phyloP scores from a whole-genome alignment of 495 filamentous ascomycete genomes.

The Penicillium bialowiezense region DNA sequence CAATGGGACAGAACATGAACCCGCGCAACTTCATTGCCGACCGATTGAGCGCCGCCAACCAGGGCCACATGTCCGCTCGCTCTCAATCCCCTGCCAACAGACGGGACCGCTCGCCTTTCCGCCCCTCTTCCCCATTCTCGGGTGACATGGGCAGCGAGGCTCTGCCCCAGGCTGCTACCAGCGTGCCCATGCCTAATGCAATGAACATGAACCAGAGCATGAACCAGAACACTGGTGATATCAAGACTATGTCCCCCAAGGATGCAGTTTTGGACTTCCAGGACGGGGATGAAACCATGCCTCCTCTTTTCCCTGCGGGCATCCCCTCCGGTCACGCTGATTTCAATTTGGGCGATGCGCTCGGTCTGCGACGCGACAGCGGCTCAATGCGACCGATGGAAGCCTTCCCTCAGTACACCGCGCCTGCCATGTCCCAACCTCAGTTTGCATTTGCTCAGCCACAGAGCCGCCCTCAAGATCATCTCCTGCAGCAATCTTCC shows the following conservation, averaged over 20 bases:
- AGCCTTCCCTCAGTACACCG: conserved; percentile 41
- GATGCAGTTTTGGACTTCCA: conserved; percentile 85
- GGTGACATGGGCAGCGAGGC: conserved; percentile 27
- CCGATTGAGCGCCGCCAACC: conserved; percentile 74
- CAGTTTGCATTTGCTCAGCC: conserved; percentile 45
- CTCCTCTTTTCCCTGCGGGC: conserved; percentile 58
- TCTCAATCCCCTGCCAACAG: conserved; percentile 55
- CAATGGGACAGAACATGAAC: conserved; percentile 43
- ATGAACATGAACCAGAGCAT: conserved; percentile 22
- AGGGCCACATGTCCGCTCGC: conserved; percentile 62
- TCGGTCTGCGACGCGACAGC: conserved; percentile 43
- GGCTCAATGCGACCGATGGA: conserved; percentile 46
- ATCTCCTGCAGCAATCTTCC: conserved; percentile 45
- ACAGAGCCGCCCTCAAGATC: conserved; percentile 46
- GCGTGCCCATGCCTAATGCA: conserved; percentile 38
- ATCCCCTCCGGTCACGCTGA: conserved; percentile 35
- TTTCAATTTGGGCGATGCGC: conserved; percentile 39
- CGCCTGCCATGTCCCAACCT: conserved; percentile 19
- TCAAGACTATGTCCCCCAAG: conserved; percentile 94
- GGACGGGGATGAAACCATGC: conserved; percentile 65
- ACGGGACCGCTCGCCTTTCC: conserved; percentile 81
- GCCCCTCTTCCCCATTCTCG: conserved; percentile 66
- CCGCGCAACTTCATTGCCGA: conserved; percentile 66
- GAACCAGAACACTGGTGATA: conserved; percentile 29
- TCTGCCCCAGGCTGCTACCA: conserved; percentile 38